These are phyloP conservation scores for Saccharomycopsis microspora DNA, from an alignment of 805 yeast species.

Conservation along the genomic window DNA sequence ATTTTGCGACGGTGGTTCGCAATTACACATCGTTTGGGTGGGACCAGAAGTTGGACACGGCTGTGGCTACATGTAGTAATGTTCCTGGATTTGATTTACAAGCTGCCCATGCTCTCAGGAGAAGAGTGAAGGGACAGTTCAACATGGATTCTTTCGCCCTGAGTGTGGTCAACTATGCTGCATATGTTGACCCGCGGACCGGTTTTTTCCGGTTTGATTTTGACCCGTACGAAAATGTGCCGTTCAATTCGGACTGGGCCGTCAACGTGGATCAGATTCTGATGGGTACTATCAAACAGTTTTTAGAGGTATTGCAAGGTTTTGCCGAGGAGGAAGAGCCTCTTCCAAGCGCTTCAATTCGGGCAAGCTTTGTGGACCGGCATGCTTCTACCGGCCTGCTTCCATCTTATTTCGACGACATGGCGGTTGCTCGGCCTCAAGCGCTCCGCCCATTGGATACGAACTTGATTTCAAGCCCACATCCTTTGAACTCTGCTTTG, in stretches of 20 bases:
- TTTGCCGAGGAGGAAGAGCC: no score
- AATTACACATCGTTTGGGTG: background rate
- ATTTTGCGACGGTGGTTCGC: background rate
- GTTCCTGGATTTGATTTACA: no score
- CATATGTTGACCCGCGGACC: background rate
- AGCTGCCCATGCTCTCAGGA: background rate
- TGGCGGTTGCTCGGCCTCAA: no score
- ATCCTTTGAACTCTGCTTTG: no score
- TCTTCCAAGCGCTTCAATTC: no score
- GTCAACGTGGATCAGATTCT: background rate
- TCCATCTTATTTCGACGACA: no score
- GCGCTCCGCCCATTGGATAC: no score
- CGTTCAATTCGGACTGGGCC: background rate
- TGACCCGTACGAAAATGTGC: slow-evolving; percentile 6
- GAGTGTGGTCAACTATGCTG: background rate
- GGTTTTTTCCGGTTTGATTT: slow-evolving; percentile 10
- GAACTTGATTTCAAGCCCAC: no score
- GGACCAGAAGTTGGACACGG: background rate
- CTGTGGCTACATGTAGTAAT: background rate
- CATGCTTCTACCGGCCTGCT: no score
- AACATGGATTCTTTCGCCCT: background rate
- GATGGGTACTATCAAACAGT: background rate
- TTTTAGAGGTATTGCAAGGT: background rate
- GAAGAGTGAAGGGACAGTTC: background rate
- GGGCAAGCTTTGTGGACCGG: no score